Evolutionary conservation across 345 rosid genomes (phyloP).

Genomic region (Ailanthus altissimus): DNA sequence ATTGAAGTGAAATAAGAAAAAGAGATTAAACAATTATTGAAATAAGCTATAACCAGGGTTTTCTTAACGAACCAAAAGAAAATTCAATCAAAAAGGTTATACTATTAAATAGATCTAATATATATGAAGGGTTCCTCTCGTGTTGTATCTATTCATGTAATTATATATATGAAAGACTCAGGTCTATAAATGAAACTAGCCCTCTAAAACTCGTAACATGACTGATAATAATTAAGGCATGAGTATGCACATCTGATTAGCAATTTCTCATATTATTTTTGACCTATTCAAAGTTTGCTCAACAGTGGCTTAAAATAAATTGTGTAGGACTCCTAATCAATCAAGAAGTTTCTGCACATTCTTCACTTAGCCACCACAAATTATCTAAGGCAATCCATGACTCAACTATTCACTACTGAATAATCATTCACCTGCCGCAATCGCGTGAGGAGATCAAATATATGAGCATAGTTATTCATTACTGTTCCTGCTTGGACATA

Average conservation of each 20-base stretch:
- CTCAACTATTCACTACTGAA: neutral
- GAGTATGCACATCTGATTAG: neutral
- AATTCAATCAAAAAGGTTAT: too few relatives aligned
- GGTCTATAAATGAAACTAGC: neutral
- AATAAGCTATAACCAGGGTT: too few relatives aligned
- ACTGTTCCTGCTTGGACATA: constrained; percentile 82
- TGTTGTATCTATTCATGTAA: too few relatives aligned
- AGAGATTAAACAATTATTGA: neutral
- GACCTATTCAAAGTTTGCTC: neutral
- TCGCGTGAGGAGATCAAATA: constrained; percentile 95
- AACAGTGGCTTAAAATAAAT: neutral
- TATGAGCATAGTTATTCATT: constrained; percentile 93
- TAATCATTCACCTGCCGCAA: constrained; percentile 74
- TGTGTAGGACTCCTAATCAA: neutral
- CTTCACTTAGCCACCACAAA: too few relatives aligned
- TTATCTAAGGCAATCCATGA: too few relatives aligned
- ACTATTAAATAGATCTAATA: too few relatives aligned
- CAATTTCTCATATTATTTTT: neutral
- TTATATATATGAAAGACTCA: neutral
- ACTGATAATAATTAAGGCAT: neutral
- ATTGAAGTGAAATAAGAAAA: neutral
- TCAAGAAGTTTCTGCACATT: neutral
- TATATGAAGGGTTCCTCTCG: too few relatives aligned
- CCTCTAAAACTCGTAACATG: neutral
- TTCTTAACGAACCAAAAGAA: too few relatives aligned